These are phyloP conservation scores for Colletotrichum sansevieriae DNA, from an alignment of 2,329 filamentous ascomycete species.

Conservation along the genomic window DNA sequence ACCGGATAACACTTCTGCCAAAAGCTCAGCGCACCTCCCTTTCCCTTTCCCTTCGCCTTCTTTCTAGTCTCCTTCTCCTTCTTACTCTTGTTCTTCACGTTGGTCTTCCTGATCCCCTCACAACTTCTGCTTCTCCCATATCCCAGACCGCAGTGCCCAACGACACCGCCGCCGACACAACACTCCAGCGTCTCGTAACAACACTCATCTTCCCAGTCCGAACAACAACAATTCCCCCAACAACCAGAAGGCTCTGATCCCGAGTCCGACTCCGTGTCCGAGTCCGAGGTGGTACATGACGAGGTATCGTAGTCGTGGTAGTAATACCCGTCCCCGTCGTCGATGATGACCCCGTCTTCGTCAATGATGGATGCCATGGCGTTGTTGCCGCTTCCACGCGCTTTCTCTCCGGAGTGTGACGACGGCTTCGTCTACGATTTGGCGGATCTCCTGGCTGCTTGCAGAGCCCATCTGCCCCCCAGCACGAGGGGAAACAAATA, in stretches of 20 bases:
- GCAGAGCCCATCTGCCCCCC: constrained; percentile 19
- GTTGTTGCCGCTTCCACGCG: not conserved
- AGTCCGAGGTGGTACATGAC: not conserved
- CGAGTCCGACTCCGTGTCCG: not conserved
- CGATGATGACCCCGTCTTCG: not conserved
- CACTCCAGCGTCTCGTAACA: constrained; percentile 27
- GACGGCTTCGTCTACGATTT: constrained; percentile 24
- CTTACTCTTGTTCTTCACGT: not conserved
- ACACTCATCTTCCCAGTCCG: constrained; percentile 1
- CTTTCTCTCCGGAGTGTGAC: constrained; percentile 14
- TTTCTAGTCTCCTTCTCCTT: constrained; percentile 1
- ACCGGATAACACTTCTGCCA: constrained; percentile 15
- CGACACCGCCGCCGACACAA: not conserved
- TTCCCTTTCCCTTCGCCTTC: not conserved
- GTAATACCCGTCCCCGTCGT: not conserved
- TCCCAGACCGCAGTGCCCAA: not conserved
- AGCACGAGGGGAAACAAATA: too few relatives aligned
- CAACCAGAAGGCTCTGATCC: not conserved
- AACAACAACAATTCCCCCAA: not conserved
- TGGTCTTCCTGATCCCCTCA: not conserved
- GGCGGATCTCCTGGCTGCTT: constrained; percentile 24
- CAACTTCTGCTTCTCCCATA: not conserved
- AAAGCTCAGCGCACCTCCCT: not conserved
- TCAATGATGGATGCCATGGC: not conserved
- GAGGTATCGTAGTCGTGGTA: not conserved